A percentile compares a stretch with the other conserved stretches of the same genome.
Evolutionary conservation across 1,284 basidiomycete genomes (phyloP).

Genomic region (Tilletiopsis washingtonensis): DNA sequence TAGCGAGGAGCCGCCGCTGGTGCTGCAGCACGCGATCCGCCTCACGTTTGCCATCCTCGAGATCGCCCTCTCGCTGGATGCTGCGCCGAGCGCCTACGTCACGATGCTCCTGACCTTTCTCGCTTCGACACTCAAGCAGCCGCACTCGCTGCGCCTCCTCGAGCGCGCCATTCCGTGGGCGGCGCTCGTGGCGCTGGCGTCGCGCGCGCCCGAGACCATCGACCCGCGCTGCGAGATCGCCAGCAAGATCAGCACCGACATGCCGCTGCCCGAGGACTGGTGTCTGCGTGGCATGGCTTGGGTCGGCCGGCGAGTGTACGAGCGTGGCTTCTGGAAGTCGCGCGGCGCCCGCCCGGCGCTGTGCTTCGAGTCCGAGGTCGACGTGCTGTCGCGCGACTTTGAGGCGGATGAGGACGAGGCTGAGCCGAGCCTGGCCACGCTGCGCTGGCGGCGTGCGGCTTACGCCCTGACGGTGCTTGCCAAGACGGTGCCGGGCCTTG

Average conservation of each 20-base stretch:
- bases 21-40: constrained; percentile 66
- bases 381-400: constrained; percentile 10
- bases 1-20: constrained; percentile 51
- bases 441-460: constrained; percentile 66
- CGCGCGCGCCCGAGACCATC: background rate
- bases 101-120: constrained; percentile 80
- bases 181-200: background rate
- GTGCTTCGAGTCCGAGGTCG: constrained; percentile 48
- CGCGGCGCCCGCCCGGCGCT: constrained; percentile 1
- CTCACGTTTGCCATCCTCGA: constrained; percentile 73
- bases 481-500: constrained; percentile 67
- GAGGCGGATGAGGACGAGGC: constrained; percentile 21
- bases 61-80: constrained; percentile 47
- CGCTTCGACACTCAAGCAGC: constrained; percentile 58
- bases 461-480: constrained; percentile 66
- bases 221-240: constrained; percentile 9
- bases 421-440: constrained; percentile 50
- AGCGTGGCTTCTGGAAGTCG: constrained; percentile 75
- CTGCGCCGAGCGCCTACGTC: constrained; percentile 65
- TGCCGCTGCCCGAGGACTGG: constrained; percentile 87
- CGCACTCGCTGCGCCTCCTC: constrained; percentile 57
- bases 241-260: constrained; percentile 52
- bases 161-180: constrained; percentile 79
- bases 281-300: constrained; percentile 89
- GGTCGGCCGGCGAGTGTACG: constrained; percentile 78